Percentiles rank a stretch among this genome's conserved stretches.
These are phyloP conservation scores for Fusarium duplospermum DNA, from an alignment of 2,329 filamentous ascomycete genomes.

Conservation along the genomic window DNA sequence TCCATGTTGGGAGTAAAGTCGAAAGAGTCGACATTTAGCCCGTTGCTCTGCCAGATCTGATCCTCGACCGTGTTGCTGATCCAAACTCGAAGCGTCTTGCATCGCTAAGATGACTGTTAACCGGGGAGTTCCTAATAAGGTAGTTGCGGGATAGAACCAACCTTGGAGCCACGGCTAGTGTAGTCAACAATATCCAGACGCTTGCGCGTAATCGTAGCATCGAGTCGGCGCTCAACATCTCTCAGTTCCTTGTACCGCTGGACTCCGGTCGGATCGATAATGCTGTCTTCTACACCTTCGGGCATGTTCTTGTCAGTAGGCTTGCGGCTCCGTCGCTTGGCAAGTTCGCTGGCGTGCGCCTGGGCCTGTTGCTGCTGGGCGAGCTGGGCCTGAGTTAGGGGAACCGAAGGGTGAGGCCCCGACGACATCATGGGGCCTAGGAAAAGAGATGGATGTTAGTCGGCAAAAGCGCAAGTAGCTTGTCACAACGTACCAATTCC, in stretches of 20 bases:
- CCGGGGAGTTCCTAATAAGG: neutral
- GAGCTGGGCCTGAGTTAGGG: conserved; percentile 66
- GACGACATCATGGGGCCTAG: conserved; percentile 68
- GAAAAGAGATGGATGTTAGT: conserved; percentile 22
- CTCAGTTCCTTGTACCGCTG: conserved; percentile 85
- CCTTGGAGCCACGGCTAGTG: conserved; percentile 78
- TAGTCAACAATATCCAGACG: conserved; percentile 89
- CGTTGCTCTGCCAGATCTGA: conserved; percentile 88
- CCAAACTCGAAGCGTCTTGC: conserved; percentile 90
- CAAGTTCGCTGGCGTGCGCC: conserved; percentile 70
- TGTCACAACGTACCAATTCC: conserved; percentile 60
- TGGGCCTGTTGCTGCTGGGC: conserved; percentile 63
- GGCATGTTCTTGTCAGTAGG: conserved; percentile 96
- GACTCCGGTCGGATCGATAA: conserved; percentile 81
- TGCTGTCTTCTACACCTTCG: conserved; percentile 85
- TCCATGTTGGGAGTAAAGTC: conserved; percentile 83
- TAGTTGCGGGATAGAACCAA: conserved; percentile 43
- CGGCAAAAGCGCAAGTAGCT: neutral
- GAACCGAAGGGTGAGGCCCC: conserved; percentile 62
- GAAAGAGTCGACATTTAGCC: conserved; percentile 78
- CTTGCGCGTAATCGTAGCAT: conserved; percentile 95
- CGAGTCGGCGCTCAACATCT: conserved; percentile 87
- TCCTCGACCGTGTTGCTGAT: conserved; percentile 94
- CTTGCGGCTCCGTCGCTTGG: conserved; percentile 85
- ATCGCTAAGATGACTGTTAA: conserved; percentile 62